Evolutionary conservation across 495 filamentous ascomycete genomes (phyloP), one percentile per base, ranked within the genome.

Genomic region (Daldinia childiae): DNA sequence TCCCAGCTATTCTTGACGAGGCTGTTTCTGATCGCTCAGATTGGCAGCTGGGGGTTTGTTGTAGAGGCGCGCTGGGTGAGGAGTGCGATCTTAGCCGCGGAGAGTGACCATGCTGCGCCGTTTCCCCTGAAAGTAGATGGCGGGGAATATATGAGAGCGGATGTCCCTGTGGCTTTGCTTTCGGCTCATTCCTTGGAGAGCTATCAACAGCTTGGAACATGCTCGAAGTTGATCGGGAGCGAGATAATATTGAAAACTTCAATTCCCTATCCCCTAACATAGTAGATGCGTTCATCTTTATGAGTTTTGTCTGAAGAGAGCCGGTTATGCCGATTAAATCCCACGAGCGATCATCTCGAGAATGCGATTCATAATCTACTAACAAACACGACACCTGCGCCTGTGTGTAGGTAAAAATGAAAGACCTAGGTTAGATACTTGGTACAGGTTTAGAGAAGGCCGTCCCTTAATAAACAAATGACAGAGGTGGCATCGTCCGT

Each of bases 191-290:
- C 62, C 11, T 58, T 64, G 5, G 27, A 58, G 43, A 48, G 43
- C n/a, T 50, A 3, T 51, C 15, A 36, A 57, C 48, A n/a, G 62
- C 30, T 36, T 71, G 60, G 34, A 64, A 60, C 32, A 73, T 66
- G 21, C 66, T 62, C 21, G 70, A 76, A 7, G 66, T 60, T 2
- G 73, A 76, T 24, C 62, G 64, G 3, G 69, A 69, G 39, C 65
- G 69, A 52, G 64, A 62, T 21, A 75, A 51, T 21, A 52, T 57
- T 34, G 65, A n/a, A 51, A 50, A 12, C 41, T 30, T 62, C 19
- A 19, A 62, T 27, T 29, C 24, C 17, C 58, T 6, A 9, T 58
- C 59, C 9, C 29, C 32, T 1, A 39, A 17, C 3, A 38, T 21
- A 38, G 8, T n/a, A 38, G 27, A n/a, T 6, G 7, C 1, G 15